Evolutionary conservation across 2,329 filamentous ascomycete genomes (phyloP).

Genomic region (Fusarium scirpi): DNA sequence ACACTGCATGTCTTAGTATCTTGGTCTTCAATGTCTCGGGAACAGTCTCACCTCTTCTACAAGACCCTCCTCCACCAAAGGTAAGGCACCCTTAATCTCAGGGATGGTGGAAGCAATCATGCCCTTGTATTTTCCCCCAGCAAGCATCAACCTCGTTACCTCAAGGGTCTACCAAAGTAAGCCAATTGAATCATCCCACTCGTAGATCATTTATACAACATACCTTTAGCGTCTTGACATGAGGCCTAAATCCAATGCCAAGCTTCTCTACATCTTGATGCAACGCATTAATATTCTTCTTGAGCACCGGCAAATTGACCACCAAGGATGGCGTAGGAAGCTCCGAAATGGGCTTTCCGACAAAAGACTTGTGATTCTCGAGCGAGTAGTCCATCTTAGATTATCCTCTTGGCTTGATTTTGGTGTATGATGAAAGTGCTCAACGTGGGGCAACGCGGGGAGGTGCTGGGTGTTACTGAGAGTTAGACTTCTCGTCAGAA

Average conservation of each 20-base stretch:
- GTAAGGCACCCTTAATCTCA: constrained; percentile 55
- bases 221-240: constrained; percentile 61
- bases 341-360: constrained; percentile 50
- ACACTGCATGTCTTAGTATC: constrained; percentile 36
- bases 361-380: constrained; percentile 51
- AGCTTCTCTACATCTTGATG: constrained; percentile 55
- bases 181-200: background rate
- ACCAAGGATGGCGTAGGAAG: constrained; percentile 56
- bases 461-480: background rate
- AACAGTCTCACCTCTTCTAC: constrained; percentile 52
- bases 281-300: constrained; percentile 53
- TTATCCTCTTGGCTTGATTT: background rate
- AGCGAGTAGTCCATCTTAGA: constrained; percentile 45
- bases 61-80: constrained; percentile 55
- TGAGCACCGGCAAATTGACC: constrained; percentile 53
- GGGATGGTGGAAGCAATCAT: constrained; percentile 57
- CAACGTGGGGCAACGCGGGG: constrained; percentile 13
- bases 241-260: constrained; percentile 55
- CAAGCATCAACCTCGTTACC: constrained; percentile 57
- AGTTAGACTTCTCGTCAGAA: background rate
- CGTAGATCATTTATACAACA: rapidly evolving
- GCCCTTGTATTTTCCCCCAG: constrained; percentile 51
- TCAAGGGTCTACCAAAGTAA: constrained; percentile 50
- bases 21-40: background rate
- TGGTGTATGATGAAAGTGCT: constrained; percentile 2